A percentile compares a stretch with the other conserved stretches of the same genome.
phyloP scores from a whole-genome alignment of 2,329 filamentous ascomycete species.

The Cryphonectria naterciae region DNA sequence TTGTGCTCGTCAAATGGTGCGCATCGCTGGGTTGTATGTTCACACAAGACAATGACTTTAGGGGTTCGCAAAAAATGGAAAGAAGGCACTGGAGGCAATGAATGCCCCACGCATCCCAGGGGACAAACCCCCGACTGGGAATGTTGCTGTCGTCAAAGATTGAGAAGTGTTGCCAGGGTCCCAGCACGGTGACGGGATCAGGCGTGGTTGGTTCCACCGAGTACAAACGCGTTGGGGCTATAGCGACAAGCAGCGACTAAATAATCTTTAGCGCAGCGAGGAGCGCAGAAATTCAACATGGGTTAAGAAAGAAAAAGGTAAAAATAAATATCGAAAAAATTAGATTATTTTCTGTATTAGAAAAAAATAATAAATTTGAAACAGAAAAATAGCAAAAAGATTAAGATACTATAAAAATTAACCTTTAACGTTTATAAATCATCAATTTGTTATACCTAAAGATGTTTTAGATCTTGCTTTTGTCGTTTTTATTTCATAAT shows the following conservation, averaged over 20 bases:
- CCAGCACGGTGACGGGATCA: background rate
- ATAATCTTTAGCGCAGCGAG: background rate
- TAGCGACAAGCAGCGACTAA: background rate
- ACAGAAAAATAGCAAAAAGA: rapidly evolving
- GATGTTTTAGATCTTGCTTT: background rate
- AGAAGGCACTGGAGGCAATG: background rate
- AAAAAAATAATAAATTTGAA: background rate
- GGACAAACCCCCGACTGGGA: constrained; percentile 9
- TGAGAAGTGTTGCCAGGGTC: background rate
- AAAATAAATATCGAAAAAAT: background rate
- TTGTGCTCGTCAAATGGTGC: background rate
- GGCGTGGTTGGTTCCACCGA: background rate
- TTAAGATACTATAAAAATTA: background rate
- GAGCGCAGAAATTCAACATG: background rate
- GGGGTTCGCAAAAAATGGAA: background rate
- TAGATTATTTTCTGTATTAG: background rate
- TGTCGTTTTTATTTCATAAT: background rate
- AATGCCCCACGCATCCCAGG: constrained; percentile 4
- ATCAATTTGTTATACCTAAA: background rate
- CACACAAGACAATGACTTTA: background rate
- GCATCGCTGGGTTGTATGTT: background rate
- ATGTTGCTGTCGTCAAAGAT: background rate
- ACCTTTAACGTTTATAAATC: background rate
- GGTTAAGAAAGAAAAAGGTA: background rate
- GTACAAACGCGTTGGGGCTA: background rate